Conservation (phyloP, 768 basidiomycete species). For the Amanita rimosa region DNA sequence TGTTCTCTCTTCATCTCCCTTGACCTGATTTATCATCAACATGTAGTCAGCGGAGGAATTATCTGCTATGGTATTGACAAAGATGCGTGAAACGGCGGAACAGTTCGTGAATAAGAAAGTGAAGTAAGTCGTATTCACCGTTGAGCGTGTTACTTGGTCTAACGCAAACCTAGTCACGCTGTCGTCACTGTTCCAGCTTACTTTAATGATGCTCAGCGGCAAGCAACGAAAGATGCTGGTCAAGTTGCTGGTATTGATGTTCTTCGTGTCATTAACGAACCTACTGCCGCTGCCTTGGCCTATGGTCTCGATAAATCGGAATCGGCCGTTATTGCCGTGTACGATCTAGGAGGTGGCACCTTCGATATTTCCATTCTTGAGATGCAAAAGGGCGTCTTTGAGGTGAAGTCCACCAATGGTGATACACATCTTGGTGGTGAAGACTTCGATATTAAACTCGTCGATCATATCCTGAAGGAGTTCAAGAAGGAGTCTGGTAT, state of each 20-base stretch:
- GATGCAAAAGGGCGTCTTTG: slow-evolving; percentile 99
- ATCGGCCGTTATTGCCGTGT: slow-evolving; percentile 88
- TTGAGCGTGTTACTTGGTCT: slow-evolving; percentile 1
- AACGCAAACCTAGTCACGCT: slow-evolving; percentile 41
- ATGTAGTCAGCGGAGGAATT: slow-evolving; percentile 72
- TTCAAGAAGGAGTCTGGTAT: slow-evolving; percentile 92
- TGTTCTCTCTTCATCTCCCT: slow-evolving; percentile 17
- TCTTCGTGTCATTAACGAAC: slow-evolving; percentile 97
- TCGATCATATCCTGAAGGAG: slow-evolving; percentile 75
- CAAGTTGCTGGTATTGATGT: slow-evolving; percentile 97
- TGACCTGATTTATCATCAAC: slow-evolving; percentile 8
- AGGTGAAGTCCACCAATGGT: slow-evolving; percentile 99
- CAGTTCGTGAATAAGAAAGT: slow-evolving; percentile 87
- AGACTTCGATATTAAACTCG: slow-evolving; percentile 89
- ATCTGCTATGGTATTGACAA: slow-evolving; percentile 78
- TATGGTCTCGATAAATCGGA: slow-evolving; percentile 91
- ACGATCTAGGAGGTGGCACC: slow-evolving; percentile 96
- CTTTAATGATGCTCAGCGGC: slow-evolving; percentile 99
- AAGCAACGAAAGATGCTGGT: slow-evolving; percentile 97
- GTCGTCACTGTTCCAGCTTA: slow-evolving; percentile 97
- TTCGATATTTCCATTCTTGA: slow-evolving; percentile 99
- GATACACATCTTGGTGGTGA: slow-evolving; percentile 96
- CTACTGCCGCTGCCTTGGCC: slow-evolving; percentile 95
- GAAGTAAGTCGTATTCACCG: slow-evolving; percentile 53
- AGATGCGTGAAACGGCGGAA: slow-evolving; percentile 96